A percentile compares a stretch with the other conserved stretches of the same genome.
phyloP scores from a whole-genome alignment of 2,329 filamentous ascomycete species.

The Fusarium marasasianum region DNA sequence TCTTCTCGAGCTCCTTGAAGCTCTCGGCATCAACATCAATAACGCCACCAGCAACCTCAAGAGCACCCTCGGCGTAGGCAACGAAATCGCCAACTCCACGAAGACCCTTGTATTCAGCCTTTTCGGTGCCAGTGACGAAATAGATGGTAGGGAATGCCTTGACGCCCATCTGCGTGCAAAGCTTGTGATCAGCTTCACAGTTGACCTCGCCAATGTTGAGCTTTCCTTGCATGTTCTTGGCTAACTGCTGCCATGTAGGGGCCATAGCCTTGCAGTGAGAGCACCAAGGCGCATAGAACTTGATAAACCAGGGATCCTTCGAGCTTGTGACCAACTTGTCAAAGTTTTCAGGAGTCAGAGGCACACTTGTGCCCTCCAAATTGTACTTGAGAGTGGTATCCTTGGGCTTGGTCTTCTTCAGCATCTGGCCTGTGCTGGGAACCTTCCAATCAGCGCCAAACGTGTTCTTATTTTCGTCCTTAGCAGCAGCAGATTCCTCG shows the following conservation, averaged over 20 bases:
- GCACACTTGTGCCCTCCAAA: conserved; percentile 75
- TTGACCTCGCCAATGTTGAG: conserved; percentile 97
- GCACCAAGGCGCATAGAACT: conserved; percentile 99
- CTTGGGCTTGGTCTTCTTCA: conserved; percentile 54
- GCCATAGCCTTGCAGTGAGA: conserved; percentile 93
- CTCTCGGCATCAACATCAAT: conserved; percentile 79
- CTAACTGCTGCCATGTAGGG: conserved; percentile 88
- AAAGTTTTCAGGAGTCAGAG: conserved; percentile 86
- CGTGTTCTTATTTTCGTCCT: conserved; percentile 35
- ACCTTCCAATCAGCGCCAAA: conserved; percentile 46
- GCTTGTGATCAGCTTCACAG: conserved; percentile 82
- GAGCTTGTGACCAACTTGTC: conserved; percentile 85
- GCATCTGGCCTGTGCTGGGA: conserved; percentile 43
- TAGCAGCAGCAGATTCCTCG: conserved; percentile 40
- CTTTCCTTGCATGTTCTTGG: conserved; percentile 87
- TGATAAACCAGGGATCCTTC: conserved; percentile 96
- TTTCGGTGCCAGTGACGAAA: conserved; percentile 92
- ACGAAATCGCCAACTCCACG: conserved; percentile 92
- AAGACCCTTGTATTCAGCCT: conserved; percentile 91
- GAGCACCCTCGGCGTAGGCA: conserved; percentile 85
- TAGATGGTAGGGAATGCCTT: conserved; percentile 87
- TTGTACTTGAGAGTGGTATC: conserved; percentile 70
- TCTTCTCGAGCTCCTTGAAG: conserved; percentile 87
- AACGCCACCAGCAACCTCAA: conserved; percentile 79
- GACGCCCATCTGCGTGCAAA: conserved; percentile 92